Base-by-base conservation (phyloP, 202 grass and related monocot species). In the Dendrocalamus latiflorus region DNA sequence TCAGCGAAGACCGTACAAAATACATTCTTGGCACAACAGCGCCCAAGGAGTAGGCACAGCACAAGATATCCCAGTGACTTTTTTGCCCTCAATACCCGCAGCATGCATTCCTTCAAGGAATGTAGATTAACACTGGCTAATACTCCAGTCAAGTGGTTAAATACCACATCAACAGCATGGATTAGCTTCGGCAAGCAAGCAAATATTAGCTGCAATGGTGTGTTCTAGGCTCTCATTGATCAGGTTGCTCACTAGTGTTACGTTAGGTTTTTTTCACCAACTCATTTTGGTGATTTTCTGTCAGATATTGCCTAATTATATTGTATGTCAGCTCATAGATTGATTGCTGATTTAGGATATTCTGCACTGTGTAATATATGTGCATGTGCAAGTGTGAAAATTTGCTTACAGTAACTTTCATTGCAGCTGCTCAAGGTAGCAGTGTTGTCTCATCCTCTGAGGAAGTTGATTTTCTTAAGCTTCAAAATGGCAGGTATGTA, bases 381-480 rank as follows among this genome's bases (percentile, higher is more conserved):
- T 71, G 66, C 60, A 76, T 76, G 24, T 34, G 21, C 17, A 68
- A 53, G 20, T 56, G 38, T 66, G 9, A 13, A 58, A 79, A 72
- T 25, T 70, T 72, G 59, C 81, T 85, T 66, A 83, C 1, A 58
- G 7, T 58, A 79, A 51, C 54, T 51, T 74, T 85, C 55, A 12
- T 58, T 24, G 22, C 79, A 98, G 95, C 93, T 84, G 72, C 77
- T 90, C 91, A 90, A 85, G 65, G 79, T 82, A 83, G 68, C 76
- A 93, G 25, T 78, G 59, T 47, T 83, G 78, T 89, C 24, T 78
- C 87, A 74, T 90, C 89, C 45, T 87, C 78, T 63, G 91, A 84
- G 60, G 92, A 92, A 85, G 83, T 91, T 91, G 90, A 98, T 87
- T 93, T 98, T 92, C 70, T 98, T 55, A 98, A 93, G 89, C 91